Base-by-base conservation (phyloP, 306 rosid species). In the Dalbergia cochinchinensis region DNA sequence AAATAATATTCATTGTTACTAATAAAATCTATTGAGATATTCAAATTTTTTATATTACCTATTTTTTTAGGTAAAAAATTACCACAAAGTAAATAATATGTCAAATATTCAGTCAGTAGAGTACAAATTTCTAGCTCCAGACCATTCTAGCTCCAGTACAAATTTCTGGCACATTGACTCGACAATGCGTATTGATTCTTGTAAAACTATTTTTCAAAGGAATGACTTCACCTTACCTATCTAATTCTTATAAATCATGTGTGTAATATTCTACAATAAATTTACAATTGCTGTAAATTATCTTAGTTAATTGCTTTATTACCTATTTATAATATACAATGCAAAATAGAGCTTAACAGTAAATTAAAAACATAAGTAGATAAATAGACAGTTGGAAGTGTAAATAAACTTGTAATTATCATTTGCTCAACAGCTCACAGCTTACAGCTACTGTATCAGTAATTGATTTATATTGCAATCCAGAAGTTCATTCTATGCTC, bases 361-460 rank as follows among this genome's bases (percentile, higher is more conserved):
- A 31, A 31, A 5, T 68, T 22, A 11, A 6, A 18, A 68, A 20
- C 73, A 69, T 26, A 47, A 22, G 16, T 11, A 33, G 3, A 34
- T 14, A 19, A 5, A 14, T 14, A 20, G 63, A 51, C 15, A 62
- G 62, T 22, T 22, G 35, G 5, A 20, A 61, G 37, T 48, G 26
- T 63, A 58, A 62, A 72, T 48, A 47, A 60, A 14, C 47, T 42
- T 42, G 47, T 8, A 34, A 63, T 20, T 69, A 31, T 47, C 65
- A 65, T 59, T 59, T 83, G 76, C 66, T 65, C 80, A 57, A 72
- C 51, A 35, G 74, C 64, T 70, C 35, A 11, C 11, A 33, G 39
- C 45, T 35, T 35, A 35, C 41, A 35, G 41, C 5, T 37, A 37
- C 41, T 37, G 41, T 37, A 37, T 6, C 41, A 11, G n/a, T 71